Evolutionary conservation across 306 rosid species (phyloP).

Genomic region (Rosa lucieae): DNA sequence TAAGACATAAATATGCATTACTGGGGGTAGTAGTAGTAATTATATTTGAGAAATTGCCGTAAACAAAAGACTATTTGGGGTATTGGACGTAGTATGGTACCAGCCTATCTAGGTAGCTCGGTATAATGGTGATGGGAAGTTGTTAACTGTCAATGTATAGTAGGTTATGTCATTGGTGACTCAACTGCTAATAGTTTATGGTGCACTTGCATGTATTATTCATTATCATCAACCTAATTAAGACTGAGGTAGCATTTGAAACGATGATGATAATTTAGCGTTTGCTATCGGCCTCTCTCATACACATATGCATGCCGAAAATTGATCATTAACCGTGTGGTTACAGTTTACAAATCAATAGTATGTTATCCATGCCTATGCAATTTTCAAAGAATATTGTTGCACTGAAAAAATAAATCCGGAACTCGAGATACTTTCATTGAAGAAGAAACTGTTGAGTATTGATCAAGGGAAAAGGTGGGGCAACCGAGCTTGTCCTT

Average conservation of each 20-base stretch:
- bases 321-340: not conserved
- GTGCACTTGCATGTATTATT: not conserved
- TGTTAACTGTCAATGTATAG: constrained; percentile 9
- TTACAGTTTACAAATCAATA: too few relatives aligned
- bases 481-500: too few relatives aligned
- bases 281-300: not conserved
- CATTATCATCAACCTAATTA: not conserved
- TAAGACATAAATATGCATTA: not conserved
- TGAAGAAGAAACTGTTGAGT: too few relatives aligned
- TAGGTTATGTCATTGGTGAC: constrained; percentile 4
- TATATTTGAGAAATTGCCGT: not conserved
- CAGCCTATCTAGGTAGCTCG: not conserved
- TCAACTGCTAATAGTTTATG: not conserved
- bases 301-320: not conserved
- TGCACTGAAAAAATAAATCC: too few relatives aligned
- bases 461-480: too few relatives aligned
- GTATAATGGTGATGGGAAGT: constrained; percentile 11
- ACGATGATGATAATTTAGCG: not conserved
- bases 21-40: not conserved
- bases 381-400: too few relatives aligned
- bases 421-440: too few relatives aligned
- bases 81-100: not conserved
- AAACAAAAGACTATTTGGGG: not conserved
- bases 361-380: too few relatives aligned
- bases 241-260: not conserved